These are phyloP conservation scores for Juncus inflexus DNA, from an alignment of 176 grass and related monocot species.

Conservation along the genomic window DNA sequence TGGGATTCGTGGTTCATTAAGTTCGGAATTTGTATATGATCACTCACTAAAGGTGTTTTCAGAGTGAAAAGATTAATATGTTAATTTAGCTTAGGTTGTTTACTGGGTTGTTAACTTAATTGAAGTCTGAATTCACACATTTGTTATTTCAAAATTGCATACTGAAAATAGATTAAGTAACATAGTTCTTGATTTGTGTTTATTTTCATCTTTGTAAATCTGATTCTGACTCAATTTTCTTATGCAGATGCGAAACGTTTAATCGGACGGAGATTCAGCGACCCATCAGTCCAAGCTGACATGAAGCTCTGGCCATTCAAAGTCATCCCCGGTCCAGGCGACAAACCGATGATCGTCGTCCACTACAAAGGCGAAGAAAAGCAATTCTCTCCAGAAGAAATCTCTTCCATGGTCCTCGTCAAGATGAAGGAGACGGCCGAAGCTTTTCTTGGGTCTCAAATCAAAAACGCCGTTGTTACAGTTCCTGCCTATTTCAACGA, in stretches of 20 bases:
- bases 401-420: constrained; percentile 21
- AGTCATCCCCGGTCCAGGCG: constrained; percentile 13
- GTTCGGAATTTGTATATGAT: too few relatives aligned
- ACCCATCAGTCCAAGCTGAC: constrained; percentile 14
- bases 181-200: background rate
- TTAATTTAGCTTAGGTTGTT: too few relatives aligned
- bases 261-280: constrained; percentile 11
- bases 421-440: constrained; percentile 22
- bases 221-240: too few relatives aligned
- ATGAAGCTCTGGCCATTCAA: constrained; percentile 26
- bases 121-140: too few relatives aligned
- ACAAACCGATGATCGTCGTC: constrained; percentile 21
- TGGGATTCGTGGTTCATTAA: too few relatives aligned
- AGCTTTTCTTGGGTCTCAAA: constrained; percentile 1
- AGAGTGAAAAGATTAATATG: too few relatives aligned
- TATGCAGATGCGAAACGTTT: constrained; percentile 18
- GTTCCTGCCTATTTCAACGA: constrained; percentile 25
- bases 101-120: too few relatives aligned
- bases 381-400: constrained; percentile 17
- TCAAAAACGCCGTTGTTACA: constrained; percentile 19
- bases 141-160: too few relatives aligned
- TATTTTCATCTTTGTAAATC: background rate
- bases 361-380: constrained; percentile 17
- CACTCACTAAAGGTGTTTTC: too few relatives aligned
- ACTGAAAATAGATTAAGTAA: background rate